Evolutionary conservation across 306 rosid species (phyloP).

Genomic region (Vigna nakashimae): DNA sequence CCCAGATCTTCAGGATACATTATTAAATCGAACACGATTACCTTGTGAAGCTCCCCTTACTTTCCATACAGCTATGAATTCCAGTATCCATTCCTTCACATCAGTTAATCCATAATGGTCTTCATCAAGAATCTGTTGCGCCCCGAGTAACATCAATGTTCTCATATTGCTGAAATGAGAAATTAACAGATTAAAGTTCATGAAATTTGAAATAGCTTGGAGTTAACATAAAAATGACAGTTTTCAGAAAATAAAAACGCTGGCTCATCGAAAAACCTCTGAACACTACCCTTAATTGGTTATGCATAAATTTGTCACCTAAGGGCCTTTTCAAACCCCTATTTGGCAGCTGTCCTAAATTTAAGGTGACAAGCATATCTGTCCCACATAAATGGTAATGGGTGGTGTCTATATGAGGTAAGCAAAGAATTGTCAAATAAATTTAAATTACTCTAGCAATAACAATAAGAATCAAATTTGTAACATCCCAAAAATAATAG

Average conservation of each 20-base stretch:
- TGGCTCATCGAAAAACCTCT: conserved; percentile 28
- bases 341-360: background rate
- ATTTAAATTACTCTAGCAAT: conserved; percentile 18
- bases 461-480: conserved; percentile 9
- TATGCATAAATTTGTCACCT: conserved; percentile 21
- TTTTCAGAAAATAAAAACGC: conserved; percentile 27
- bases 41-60: conserved; percentile 97
- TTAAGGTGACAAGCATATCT: background rate
- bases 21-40: conserved; percentile 45
- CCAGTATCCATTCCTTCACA: conserved; percentile 96
- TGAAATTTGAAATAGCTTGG: conserved; percentile 10
- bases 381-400: conserved; percentile 26
- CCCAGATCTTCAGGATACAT: background rate
- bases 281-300: background rate
- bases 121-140: conserved; percentile 94
- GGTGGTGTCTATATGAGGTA: background rate
- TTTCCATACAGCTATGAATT: conserved; percentile 97
- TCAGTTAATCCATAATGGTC: conserved; percentile 96
- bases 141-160: conserved; percentile 87
- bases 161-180: conserved; percentile 75
- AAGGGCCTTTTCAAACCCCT: conserved; percentile 14
- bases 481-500: no score
- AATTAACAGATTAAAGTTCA: conserved; percentile 37
- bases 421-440: conserved; percentile 17
- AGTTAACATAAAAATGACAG: conserved; percentile 16